Conservation (phyloP, 2,329 filamentous ascomycete genomes). For the Mariannaea elegans region DNA sequence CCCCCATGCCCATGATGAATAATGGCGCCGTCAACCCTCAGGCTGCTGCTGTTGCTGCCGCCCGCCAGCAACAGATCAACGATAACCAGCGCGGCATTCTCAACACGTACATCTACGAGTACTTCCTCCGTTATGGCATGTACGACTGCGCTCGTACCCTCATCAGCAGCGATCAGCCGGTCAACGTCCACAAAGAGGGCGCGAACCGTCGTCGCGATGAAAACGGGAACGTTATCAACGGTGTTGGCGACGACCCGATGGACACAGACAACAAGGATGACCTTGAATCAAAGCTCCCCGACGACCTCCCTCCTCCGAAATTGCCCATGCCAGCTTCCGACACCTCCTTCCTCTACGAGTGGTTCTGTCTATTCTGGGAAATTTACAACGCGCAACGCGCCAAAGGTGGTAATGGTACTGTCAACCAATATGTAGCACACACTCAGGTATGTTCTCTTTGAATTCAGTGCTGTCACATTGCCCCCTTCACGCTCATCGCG, state of each 20-base stretch:
- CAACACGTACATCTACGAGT: constrained; percentile 92
- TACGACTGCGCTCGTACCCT: constrained; percentile 83
- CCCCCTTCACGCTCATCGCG: constrained; percentile 18
- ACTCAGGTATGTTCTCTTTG: constrained; percentile 73
- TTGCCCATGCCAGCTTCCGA: constrained; percentile 71
- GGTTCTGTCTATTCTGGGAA: constrained; percentile 98
- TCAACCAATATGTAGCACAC: constrained; percentile 81
- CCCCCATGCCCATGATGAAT: constrained; percentile 73
- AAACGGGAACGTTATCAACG: constrained; percentile 74
- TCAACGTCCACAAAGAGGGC: constrained; percentile 74
- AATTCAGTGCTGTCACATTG: constrained; percentile 30
- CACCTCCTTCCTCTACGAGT: constrained; percentile 92
- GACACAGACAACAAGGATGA: constrained; percentile 86
- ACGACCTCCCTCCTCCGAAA: constrained; percentile 80
- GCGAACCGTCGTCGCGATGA: constrained; percentile 73
- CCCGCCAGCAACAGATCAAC: constrained; percentile 53
- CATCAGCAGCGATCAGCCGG: constrained; percentile 70
- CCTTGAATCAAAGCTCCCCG: constrained; percentile 75
- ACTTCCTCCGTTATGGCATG: constrained; percentile 87
- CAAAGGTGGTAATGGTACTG: constrained; percentile 69
- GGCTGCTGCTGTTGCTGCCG: constrained; percentile 42
- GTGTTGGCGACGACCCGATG: constrained; percentile 78
- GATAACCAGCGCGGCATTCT: constrained; percentile 66
- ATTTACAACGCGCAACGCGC: constrained; percentile 86
- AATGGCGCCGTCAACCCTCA: constrained; percentile 57